These are phyloP conservation scores for Colletotrichum magnum DNA, from an alignment of 2,329 filamentous ascomycete genomes.

Conservation along the genomic window DNA sequence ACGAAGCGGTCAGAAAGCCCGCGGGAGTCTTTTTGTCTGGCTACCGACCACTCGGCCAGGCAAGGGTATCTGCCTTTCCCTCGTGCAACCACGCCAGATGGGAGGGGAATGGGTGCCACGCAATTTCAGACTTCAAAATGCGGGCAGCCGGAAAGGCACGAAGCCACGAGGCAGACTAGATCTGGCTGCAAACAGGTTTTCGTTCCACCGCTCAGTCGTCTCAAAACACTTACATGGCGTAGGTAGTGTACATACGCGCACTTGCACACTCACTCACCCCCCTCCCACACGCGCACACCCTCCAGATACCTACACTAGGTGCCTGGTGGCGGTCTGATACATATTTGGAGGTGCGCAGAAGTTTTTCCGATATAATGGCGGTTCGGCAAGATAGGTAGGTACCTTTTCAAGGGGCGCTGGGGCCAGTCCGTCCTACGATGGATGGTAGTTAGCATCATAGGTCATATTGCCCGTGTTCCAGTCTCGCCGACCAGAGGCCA, in stretches of 20 bases:
- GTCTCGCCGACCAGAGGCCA: constrained; percentile 3
- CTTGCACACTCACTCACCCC: too few species aligned
- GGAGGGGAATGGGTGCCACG: constrained; percentile 20
- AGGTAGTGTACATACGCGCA: neutral
- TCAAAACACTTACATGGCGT: constrained; percentile 17
- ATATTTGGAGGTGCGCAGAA: constrained; percentile 20
- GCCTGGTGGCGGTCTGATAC: constrained; percentile 23
- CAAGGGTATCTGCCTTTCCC: constrained; percentile 12
- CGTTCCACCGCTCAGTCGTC: constrained; percentile 25
- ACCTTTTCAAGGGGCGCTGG: neutral
- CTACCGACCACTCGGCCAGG: constrained; percentile 25
- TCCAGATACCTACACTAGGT: neutral
- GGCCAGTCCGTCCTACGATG: neutral
- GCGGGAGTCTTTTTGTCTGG: constrained; percentile 18
- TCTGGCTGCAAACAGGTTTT: constrained; percentile 33
- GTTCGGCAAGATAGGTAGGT: neutral
- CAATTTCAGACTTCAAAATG: constrained; percentile 18
- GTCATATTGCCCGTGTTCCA: constrained; percentile 22
- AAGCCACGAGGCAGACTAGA: constrained; percentile 34
- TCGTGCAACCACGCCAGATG: neutral
- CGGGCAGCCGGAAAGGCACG: constrained; percentile 20
- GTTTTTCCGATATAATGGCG: constrained; percentile 5
- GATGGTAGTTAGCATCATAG: neutral
- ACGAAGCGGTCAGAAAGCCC: neutral
- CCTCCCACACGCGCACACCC: too few species aligned